Evolutionary conservation across 495 filamentous ascomycete species (phyloP).

Genomic region (Podospora pseudoanserina): DNA sequence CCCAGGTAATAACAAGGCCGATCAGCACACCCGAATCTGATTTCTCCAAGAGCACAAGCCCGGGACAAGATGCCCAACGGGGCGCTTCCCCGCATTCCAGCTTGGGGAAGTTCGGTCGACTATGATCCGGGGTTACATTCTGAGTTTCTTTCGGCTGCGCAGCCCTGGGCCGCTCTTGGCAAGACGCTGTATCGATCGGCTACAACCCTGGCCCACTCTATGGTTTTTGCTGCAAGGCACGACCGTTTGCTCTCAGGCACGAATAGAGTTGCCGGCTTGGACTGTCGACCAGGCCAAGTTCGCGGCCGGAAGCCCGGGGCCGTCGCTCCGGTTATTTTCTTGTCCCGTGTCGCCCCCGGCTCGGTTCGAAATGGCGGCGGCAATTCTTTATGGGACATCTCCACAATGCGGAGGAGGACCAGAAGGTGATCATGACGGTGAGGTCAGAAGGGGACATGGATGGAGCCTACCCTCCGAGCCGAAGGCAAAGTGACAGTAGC

Average conservation of each 20-base stretch:
- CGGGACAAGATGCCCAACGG: constrained; percentile 6
- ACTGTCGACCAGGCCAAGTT: not conserved
- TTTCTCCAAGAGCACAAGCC: not conserved
- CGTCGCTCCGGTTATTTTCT: constrained; percentile 1
- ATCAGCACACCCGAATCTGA: not conserved
- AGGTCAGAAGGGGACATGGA: not conserved
- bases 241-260: not conserved
- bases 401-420: not conserved
- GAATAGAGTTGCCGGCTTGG: not conserved
- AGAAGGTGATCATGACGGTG: not conserved
- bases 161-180: not conserved
- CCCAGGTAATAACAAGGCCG: not conserved
- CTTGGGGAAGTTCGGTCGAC: not conserved
- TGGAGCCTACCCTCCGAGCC: not conserved
- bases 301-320: constrained; percentile 8
- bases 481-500: not conserved
- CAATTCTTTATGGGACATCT: not conserved
- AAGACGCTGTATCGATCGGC: not conserved
- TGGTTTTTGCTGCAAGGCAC: not conserved
- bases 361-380: not conserved
- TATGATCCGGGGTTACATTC: not conserved
- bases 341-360: not conserved
- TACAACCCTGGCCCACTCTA: not conserved
- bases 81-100: constrained; percentile 8
- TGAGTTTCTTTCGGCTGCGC: not conserved